Evolutionary conservation across 2,329 filamentous ascomycete species (phyloP), one percentile per base, ranked within the genome.

Genomic region (Coleophoma eucalyptorum): DNA sequence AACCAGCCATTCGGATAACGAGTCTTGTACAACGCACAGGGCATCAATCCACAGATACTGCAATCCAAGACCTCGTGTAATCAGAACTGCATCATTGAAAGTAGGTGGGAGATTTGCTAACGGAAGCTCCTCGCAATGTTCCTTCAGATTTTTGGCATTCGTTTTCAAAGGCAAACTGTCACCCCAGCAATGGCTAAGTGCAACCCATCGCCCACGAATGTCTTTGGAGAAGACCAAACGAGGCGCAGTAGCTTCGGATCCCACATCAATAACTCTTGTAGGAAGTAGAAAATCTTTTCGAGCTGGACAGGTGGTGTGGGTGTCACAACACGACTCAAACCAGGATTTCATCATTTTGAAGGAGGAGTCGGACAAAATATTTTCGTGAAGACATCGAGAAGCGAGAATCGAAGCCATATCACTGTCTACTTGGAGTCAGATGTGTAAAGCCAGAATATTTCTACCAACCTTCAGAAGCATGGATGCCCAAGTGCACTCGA

Each of bases 181-280:
- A 32, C 46, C 46, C 46, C 46, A 48, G 34, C 46, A 48, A 41
- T 48, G 46, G 33, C 21, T 38, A 13, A 48, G 20, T 12, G 21
- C 18, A 31, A 48, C 26, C 13, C 34, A 48, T 79, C 84, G 0
- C 72, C 83, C 5, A 3, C 12, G n/a, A 37, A 37, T 11, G 34
- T n/a, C 34, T 37, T 37, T 4, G 2, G 34, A 37, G n/a, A 37
- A 3, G n/a, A 37, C 12, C n/a, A 37, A 37, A n/a, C 12, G n/a
- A 12, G 34, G 34, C 34, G 12, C 34, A 37, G 34, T 3, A 37
- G 12, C 34, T 12, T n/a, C 2, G 12, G 12, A 11, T 37, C 34
- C 34, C 12, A 37, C 34, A n/a, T 37, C 34, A 37, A 37, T 37
- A 12, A 37, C 34, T 37, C 34, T 11, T 11, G 34, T 12, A 12